These are phyloP conservation scores for Phytopythium oedochilum DNA, from an alignment of 352 stramenopile species.

Conservation along the genomic window DNA sequence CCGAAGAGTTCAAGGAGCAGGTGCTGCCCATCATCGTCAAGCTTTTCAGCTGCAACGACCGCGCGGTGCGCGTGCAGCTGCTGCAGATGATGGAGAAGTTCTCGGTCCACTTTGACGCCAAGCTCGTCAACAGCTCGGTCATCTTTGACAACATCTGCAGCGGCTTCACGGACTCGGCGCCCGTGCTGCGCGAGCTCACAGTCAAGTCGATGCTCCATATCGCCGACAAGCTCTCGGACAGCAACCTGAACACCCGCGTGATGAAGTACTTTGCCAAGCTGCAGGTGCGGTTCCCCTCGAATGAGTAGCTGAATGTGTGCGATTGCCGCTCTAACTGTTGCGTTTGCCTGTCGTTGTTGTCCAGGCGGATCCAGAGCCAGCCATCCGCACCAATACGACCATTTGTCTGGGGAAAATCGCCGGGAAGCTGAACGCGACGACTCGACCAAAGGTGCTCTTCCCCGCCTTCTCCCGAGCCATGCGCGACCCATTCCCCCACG, in stretches of 20 bases:
- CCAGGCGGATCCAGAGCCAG: conserved; percentile 83
- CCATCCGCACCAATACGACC: conserved; percentile 92
- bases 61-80: conserved; percentile 85
- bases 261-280: conserved; percentile 92
- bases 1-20: conserved; percentile 84
- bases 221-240: conserved; percentile 86
- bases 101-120: conserved; percentile 83
- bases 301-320: too few relatives aligned
- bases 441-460: conserved; percentile 86
- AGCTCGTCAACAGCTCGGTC: conserved; percentile 87
- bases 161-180: conserved; percentile 87
- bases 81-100: conserved; percentile 92
- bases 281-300: conserved; percentile 45
- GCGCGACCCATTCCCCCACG: conserved; percentile 86
- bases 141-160: conserved; percentile 91
- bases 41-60: conserved; percentile 90
- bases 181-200: conserved; percentile 87
- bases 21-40: conserved; percentile 88
- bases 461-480: conserved; percentile 82
- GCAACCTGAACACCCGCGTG: conserved; percentile 89
- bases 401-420: conserved; percentile 91
- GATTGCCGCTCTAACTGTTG: background rate
- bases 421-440: conserved; percentile 79
- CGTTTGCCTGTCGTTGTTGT: background rate
- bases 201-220: conserved; percentile 92